Base-by-base conservation (phyloP, 2,329 filamentous ascomycete genomes). In the Pseudocercospora crystallina region DNA sequence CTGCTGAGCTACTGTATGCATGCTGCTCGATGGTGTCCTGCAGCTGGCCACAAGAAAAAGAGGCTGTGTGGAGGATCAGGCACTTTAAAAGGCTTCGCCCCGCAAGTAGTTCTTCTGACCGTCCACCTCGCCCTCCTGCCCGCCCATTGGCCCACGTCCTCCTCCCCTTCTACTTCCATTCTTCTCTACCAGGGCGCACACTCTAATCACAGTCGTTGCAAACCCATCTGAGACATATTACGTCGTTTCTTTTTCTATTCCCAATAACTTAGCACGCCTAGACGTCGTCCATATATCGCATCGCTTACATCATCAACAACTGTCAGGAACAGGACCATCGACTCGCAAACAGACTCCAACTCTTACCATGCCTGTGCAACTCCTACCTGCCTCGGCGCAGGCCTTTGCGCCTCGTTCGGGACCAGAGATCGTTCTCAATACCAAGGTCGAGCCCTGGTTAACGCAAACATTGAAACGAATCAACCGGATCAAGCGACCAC, bases 381-480 rank as follows among this genome's bases (percentile, higher is more conserved):
- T 99, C 71, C 79, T 99, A 65, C 94, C 94, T 63, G 92, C 92
- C 57, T 97, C 94, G 66, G 94, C 94, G 61, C 90, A 91, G 57
- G 92, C 94, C 67, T 99, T 97, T 78, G 92, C 92, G 65, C 92
- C 92, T 63, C 84, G 94, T 67, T 90, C 90, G 42, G 90, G 89
- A 20, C 92, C 95, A 72, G 97, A 95, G 70, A 89, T 99, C 62
- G 94, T 99, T 54, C 80, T 99, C 65, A 88, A 86, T 67, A 87
- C 86, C 70, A 95, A 94, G 77, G 84, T 95, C 66, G 91, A 96
- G 76, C 88, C 90, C 53, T 99, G 94, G 94, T 81, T 97, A 73
- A 99, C 94, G 32, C 89, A 91, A 69, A 96, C 91, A 9, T 80
- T 99, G 66, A 97, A 97, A 81, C 86, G 94, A 71, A 90, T 96